These are phyloP conservation scores for Neurospora sp. DNA, from an alignment of 495 filamentous ascomycete species.

Conservation along the genomic window DNA sequence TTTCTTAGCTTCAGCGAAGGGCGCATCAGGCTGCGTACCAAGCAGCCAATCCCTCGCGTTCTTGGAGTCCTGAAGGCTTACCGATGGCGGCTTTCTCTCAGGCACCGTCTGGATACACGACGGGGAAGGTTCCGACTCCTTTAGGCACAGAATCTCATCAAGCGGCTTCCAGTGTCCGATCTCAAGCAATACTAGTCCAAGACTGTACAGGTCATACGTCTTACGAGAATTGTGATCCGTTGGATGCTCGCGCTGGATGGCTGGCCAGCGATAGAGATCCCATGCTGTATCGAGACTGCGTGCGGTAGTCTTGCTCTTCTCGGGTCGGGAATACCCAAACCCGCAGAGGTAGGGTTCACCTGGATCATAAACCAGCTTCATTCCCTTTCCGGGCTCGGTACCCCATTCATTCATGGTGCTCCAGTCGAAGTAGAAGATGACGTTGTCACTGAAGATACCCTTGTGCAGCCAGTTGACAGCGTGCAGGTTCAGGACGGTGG, in stretches of 20 bases:
- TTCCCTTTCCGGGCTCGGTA: background rate
- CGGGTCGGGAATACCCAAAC: conserved; percentile 23
- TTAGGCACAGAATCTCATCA: conserved; percentile 22
- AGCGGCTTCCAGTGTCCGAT: conserved; percentile 43
- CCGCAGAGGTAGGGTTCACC: conserved; percentile 13
- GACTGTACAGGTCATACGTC: conserved; percentile 41
- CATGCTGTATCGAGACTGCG: conserved; percentile 18
- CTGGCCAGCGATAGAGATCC: conserved; percentile 25
- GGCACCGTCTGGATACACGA: too few species aligned
- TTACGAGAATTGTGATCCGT: conserved; percentile 29
- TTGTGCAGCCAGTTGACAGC: conserved; percentile 51
- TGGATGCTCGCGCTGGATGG: conserved; percentile 17
- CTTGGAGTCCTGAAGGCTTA: conserved; percentile 15
- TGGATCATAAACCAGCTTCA: background rate
- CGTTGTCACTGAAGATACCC: conserved; percentile 41
- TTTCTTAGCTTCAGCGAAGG: conserved; percentile 4
- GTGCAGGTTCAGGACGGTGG: conserved; percentile 31
- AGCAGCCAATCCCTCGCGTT: conserved; percentile 19
- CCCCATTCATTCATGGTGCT: background rate
- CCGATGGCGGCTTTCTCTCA: background rate
- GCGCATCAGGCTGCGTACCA: background rate
- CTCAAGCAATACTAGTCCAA: conserved; percentile 41
- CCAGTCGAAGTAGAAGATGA: conserved; percentile 32
- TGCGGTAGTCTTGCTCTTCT: conserved; percentile 15
- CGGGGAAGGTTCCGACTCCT: too few species aligned